Evolutionary conservation across 2,329 filamentous ascomycete species (phyloP), one percentile per base, ranked within the genome.

Genomic region (Claviceps sorghi): DNA sequence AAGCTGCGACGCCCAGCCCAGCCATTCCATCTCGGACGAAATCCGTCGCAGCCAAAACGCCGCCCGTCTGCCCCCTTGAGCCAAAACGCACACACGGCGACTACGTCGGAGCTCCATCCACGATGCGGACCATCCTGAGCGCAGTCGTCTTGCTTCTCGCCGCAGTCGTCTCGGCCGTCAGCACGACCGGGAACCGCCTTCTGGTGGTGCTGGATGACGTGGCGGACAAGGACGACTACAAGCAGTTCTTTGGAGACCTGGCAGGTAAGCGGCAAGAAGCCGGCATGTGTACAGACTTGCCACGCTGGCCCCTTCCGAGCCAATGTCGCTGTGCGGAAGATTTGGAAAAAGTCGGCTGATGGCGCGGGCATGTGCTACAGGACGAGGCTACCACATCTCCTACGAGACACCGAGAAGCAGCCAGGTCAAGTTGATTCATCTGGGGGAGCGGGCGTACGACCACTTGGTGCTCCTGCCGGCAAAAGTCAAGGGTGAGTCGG

Each of bases 391-490:
- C 69, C 74, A 84, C 55, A 75, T 96, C 59, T 78, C 79, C 40
- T 90, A 89, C 66, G 82, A 90, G 67, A 89, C 88, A 8, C 87
- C 88, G 55, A 93, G 93, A 72, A 86, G 80, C 66, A 80, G 88
- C 51, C 74, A 76, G 49, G 72, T 97, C 61, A 77, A 80, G 50
- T 76, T 98, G 58, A 95, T 96, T 73, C 76, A 81, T 64, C 82
- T 93, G 57, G 93, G 91, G 65, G 88, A 93, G 72, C 82, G 86
- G 67, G 82, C 80, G 57, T 97, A 90, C 70, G 91, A 97, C 71
- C 91, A 98, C 70, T 73, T 97, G 58, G 69, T 97, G 58, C 77
- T 98, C 60, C 80, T 97, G 58, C 93, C 93, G 50, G 82, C 84
- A 55, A 95, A 91, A 70, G 81, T 87, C 34, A 98, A 98, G 79